Conservation (phyloP, 495 filamentous ascomycete genomes). For the Penicillium angulare region DNA sequence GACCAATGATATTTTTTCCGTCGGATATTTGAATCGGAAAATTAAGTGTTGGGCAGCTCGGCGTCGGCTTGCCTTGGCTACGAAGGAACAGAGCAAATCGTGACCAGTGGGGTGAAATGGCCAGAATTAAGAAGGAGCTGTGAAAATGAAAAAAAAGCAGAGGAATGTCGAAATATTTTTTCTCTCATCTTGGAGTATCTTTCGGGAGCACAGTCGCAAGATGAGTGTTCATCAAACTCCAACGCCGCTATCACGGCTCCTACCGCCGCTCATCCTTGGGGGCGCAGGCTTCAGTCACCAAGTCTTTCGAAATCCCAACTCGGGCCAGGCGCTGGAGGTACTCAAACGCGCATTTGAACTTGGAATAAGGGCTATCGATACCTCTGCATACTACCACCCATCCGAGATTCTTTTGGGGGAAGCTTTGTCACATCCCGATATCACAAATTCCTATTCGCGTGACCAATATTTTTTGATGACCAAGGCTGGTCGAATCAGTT, state of each 20-base stretch:
- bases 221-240: slow-evolving; percentile 7
- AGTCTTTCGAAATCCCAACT: slow-evolving; percentile 66
- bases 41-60: not conserved
- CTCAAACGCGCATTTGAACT: slow-evolving; percentile 67
- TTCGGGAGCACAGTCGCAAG: not conserved
- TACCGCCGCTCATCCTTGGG: slow-evolving; percentile 62
- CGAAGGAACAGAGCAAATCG: not conserved
- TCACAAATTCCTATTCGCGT: slow-evolving; percentile 48
- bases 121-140: not conserved
- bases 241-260: slow-evolving; percentile 12
- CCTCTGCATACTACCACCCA: slow-evolving; percentile 89
- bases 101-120: not conserved
- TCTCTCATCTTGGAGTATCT: not conserved
- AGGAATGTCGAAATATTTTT: not conserved
- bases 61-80: not conserved
- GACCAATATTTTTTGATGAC: slow-evolving; percentile 56
- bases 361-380: slow-evolving; percentile 80
- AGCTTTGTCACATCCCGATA: slow-evolving; percentile 59
- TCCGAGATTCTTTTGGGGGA: slow-evolving; percentile 74
- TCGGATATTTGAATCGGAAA: slow-evolving; percentile 15
- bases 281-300: slow-evolving; percentile 87
- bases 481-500: slow-evolving; percentile 56
- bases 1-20: slow-evolving; percentile 13
- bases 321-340: slow-evolving; percentile 66
- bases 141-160: not conserved